Evolutionary conservation across 768 basidiomycete genomes (phyloP), one percentile per base, ranked within the genome.

Genomic region (Boletellus ananiceps): DNA sequence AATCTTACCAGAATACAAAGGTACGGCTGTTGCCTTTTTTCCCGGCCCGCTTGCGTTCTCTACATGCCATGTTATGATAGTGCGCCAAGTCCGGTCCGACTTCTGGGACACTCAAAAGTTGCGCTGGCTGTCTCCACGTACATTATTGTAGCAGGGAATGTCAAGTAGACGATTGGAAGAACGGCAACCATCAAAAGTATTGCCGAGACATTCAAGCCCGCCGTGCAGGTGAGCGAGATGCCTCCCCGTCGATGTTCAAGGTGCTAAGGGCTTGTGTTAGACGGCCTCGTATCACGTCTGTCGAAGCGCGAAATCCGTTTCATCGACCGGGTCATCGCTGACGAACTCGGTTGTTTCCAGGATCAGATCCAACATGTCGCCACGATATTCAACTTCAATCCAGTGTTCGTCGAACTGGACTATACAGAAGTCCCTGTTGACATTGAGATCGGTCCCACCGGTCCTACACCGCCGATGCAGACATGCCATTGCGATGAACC

Each of bases 61-160:
- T 37, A 45, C 27, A 39, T 25, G 12, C 6, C 38, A 23, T 29
- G 0, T 8, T 5, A 0, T 50, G 9, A 25, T 31, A 68, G 66
- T 65, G 64, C 14, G 48, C 49, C 40, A 68, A 52, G 35, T 57
- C 58, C 0, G 62, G 59, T 15, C 61, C n/a, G n/a, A n/a, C 64
- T 18, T 47, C 54, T 8, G 61, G 57, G 19, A 61, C 59, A 23
- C 57, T 66, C 38, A 67, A 61, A 37, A 56, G 50, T 3, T 65
- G 66, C 16, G 55, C 55, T 6, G 61, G 64, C 8, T 65, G 64
- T 44, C 60, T 61, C 38, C 59, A 64, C 35, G 64, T 66, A 19
- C 49, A 64, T 40, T 68, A 65, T 35, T 65, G 64, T 46, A 56
- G 61, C 49, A 65, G 51, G 40, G 64, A 66, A 47, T 68, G 66